Evolutionary conservation across 192 early-diverging fungal genomes (phyloP).

Genomic region (Backusella westeae): DNA sequence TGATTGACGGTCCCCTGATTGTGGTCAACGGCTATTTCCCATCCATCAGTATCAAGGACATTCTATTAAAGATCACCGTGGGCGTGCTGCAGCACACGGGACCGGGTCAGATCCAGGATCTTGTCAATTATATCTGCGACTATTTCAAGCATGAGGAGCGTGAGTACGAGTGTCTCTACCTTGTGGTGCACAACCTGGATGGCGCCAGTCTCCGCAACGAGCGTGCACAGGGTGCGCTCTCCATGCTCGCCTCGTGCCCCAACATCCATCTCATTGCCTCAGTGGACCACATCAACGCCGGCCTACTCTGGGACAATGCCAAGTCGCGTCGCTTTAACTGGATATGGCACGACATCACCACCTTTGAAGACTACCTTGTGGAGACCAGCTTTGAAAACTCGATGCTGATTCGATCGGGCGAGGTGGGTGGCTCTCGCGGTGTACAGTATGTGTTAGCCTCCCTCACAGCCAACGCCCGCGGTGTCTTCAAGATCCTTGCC

Average conservation of each 20-base stretch:
- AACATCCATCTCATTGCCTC: slow-evolving; percentile 79
- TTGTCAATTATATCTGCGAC: slow-evolving; percentile 59
- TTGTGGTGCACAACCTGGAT: slow-evolving; percentile 91
- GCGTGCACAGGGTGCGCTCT: slow-evolving; percentile 62
- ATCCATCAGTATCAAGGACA: slow-evolving; percentile 64
- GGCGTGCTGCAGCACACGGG: slow-evolving; percentile 36
- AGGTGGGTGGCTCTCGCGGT: slow-evolving; percentile 62
- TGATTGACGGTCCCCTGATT: slow-evolving; percentile 61
- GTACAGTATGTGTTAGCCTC: slow-evolving; percentile 79
- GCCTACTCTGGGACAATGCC: slow-evolving; percentile 84
- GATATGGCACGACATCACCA: slow-evolving; percentile 92
- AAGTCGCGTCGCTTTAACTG: slow-evolving; percentile 69
- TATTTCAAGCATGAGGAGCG: slow-evolving; percentile 60
- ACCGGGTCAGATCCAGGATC: slow-evolving; percentile 57
- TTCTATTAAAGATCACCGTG: slow-evolving; percentile 61
- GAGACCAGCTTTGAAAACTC: slow-evolving; percentile 88
- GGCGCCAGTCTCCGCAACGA: slow-evolving; percentile 71
- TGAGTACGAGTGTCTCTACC: slow-evolving; percentile 52
- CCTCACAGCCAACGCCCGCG: slow-evolving; percentile 81
- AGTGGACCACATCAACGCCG: slow-evolving; percentile 89
- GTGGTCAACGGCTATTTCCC: slow-evolving; percentile 90
- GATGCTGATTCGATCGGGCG: slow-evolving; percentile 50
- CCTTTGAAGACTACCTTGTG: slow-evolving; percentile 73
- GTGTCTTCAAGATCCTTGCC: slow-evolving; percentile 82
- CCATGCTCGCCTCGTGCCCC: slow-evolving; percentile 62